phyloP scores from a whole-genome alignment of 331 rosid genomes.

The Erythrophleum ivorense region DNA sequence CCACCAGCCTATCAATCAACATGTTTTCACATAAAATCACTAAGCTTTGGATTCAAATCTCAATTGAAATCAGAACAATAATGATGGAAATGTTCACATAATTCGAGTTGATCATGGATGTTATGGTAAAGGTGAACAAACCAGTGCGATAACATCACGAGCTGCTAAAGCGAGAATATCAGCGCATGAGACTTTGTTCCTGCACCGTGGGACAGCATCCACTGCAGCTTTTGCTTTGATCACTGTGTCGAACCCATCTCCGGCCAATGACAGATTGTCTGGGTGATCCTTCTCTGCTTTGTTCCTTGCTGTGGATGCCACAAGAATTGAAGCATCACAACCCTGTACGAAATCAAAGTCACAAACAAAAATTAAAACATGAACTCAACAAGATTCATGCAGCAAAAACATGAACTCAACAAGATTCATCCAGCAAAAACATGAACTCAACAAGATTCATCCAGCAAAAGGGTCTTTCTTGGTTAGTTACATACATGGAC shows the following conservation, averaged over 20 bases:
- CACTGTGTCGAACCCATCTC: constrained; percentile 94
- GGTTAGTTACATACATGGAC: constrained; percentile 58
- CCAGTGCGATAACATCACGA: constrained; percentile 79
- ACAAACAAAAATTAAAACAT: background rate
- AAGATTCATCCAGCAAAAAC: background rate
- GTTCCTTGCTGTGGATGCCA: constrained; percentile 61
- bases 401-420: background rate
- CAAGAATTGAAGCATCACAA: constrained; percentile 79
- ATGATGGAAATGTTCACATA: too few relatives aligned
- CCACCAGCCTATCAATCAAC: constrained; percentile 65
- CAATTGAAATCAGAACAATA: too few relatives aligned
- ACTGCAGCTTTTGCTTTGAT: constrained; percentile 86
- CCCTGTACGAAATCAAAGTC: constrained; percentile 51
- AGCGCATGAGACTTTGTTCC: constrained; percentile 87
- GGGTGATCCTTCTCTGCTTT: constrained; percentile 85
- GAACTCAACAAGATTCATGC: background rate
- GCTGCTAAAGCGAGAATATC: constrained; percentile 93
- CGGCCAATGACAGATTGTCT: constrained; percentile 86
- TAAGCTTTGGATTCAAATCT: too few relatives aligned
- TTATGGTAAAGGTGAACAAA: constrained; percentile 12
- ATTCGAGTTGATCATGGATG: too few relatives aligned
- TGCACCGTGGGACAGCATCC: constrained; percentile 73
- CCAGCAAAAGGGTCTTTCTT: too few relatives aligned
- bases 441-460: background rate
- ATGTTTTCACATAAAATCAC: too few relatives aligned